Conservation (phyloP, 768 basidiomycete genomes). For the Coprinopsis sp. region DNA sequence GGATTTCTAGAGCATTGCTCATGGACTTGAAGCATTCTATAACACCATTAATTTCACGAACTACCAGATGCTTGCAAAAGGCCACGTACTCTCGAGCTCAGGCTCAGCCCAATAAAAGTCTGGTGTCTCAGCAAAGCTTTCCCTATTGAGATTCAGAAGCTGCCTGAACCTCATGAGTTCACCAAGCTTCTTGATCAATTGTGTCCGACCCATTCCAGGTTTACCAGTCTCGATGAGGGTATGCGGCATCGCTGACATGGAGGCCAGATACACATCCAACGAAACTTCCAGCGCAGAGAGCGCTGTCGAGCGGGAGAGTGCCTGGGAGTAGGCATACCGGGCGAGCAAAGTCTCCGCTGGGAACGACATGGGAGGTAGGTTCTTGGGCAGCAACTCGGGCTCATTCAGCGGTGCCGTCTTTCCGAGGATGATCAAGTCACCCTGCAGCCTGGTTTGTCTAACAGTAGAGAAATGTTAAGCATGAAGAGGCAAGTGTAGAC, state of each 20-base stretch:
- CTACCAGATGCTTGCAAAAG: not conserved
- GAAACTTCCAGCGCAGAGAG: constrained; percentile 84
- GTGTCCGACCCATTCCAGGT: constrained; percentile 74
- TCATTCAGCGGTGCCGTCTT: constrained; percentile 56
- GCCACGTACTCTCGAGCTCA: constrained; percentile 67
- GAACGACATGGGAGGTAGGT: constrained; percentile 49
- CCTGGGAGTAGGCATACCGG: constrained; percentile 89
- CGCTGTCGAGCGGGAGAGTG: constrained; percentile 83
- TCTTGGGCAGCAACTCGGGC: constrained; percentile 38
- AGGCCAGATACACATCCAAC: constrained; percentile 77
- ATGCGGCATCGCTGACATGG: constrained; percentile 76
- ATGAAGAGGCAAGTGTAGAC: constrained; percentile 7
- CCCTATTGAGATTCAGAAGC: constrained; percentile 82
- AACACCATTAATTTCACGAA: not conserved
- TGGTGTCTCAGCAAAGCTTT: constrained; percentile 84
- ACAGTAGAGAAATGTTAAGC: constrained; percentile 11
- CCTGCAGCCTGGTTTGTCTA: constrained; percentile 84
- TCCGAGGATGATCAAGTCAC: constrained; percentile 89
- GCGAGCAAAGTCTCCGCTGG: constrained; percentile 73
- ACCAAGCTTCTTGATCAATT: constrained; percentile 89
- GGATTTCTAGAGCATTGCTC: constrained; percentile 83
- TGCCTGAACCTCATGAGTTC: constrained; percentile 90
- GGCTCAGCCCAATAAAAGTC: constrained; percentile 97
- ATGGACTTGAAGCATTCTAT: constrained; percentile 81
- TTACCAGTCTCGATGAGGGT: constrained; percentile 75